These are phyloP conservation scores for Metschnikowia shivogae DNA, from an alignment of 805 yeast genomes.

Conservation along the genomic window DNA sequence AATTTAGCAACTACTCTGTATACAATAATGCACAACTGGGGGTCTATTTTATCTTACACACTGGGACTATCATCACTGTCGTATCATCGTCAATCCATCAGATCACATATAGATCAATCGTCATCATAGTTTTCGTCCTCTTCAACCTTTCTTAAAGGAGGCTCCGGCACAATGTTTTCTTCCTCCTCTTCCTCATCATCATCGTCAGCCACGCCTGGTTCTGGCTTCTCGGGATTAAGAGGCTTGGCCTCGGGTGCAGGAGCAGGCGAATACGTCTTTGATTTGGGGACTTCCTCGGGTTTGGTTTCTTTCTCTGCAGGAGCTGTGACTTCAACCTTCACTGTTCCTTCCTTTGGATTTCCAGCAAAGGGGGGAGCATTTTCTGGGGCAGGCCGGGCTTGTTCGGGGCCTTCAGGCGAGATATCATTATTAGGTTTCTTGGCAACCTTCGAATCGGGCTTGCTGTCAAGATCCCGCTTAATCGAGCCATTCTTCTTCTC, in stretches of 20 bases:
- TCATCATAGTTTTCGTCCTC: constrained; percentile 47
- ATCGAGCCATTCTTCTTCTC: constrained; percentile 14
- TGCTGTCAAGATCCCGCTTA: constrained; percentile 40
- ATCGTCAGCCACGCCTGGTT: constrained; percentile 10
- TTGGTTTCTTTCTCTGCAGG: neutral
- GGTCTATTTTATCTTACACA: no score
- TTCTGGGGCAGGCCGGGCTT: constrained; percentile 7
- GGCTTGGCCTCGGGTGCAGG: neutral
- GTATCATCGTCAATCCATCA: no score
- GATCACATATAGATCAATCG: constrained; percentile 15
- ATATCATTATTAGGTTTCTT: constrained; percentile 22
- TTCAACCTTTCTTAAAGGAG: constrained; percentile 43
- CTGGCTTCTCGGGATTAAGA: constrained; percentile 5
- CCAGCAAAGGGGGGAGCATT: neutral
- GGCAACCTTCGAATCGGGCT: constrained; percentile 26
- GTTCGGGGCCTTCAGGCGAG: neutral
- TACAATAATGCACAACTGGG: no score
- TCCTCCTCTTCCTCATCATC: constrained; percentile 30
- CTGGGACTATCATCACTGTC: no score
- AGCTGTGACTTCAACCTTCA: neutral
- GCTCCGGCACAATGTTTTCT: constrained; percentile 30
- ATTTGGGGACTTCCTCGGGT: neutral
- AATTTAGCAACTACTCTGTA: no score
- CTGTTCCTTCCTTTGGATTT: neutral
- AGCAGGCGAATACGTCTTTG: constrained; percentile 1